Percentiles rank a stretch among this genome's conserved stretches.
Conservation (phyloP, 2,329 filamentous ascomycete species). For the Bertia moriformis region DNA sequence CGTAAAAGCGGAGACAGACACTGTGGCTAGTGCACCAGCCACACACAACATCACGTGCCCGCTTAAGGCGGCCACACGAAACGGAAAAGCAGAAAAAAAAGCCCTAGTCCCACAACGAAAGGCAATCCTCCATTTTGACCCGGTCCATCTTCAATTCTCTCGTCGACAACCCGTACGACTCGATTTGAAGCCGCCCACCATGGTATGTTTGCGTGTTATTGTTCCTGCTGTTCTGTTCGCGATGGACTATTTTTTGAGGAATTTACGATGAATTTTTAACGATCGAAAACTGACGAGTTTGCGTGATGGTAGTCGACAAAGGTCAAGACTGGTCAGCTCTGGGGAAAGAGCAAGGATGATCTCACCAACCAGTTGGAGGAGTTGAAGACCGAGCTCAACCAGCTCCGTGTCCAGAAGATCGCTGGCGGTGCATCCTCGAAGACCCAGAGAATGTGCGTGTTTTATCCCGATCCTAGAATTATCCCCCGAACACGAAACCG, state of each 20-base stretch:
- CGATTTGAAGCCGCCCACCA: background rate
- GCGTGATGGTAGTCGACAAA: constrained; percentile 28
- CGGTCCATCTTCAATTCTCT: constrained; percentile 1
- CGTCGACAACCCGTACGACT: background rate
- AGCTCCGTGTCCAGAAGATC: constrained; percentile 97
- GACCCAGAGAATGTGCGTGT: constrained; percentile 86
- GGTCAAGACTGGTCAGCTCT: constrained; percentile 94
- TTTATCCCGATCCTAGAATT: background rate
- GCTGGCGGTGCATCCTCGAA: constrained; percentile 75
- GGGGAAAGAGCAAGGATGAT: constrained; percentile 99
- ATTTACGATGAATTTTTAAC: too few relatives aligned
- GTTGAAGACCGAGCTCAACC: constrained; percentile 89
- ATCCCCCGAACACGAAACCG: background rate
- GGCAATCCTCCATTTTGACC: background rate
- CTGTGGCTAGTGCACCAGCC: too few relatives aligned
- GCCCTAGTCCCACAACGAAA: constrained; percentile 1
- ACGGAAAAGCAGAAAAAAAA: background rate
- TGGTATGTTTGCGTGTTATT: background rate
- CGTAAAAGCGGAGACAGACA: too few relatives aligned
- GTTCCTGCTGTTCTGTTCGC: background rate
- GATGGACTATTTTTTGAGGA: too few relatives aligned
- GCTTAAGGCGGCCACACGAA: background rate
- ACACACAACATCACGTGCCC: constrained; percentile 1
- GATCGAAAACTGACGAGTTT: background rate
- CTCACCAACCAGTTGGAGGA: constrained; percentile 88